Conservation (phyloP, 2,329 filamentous ascomycete genomes). For the Diaporthe nobilis region DNA sequence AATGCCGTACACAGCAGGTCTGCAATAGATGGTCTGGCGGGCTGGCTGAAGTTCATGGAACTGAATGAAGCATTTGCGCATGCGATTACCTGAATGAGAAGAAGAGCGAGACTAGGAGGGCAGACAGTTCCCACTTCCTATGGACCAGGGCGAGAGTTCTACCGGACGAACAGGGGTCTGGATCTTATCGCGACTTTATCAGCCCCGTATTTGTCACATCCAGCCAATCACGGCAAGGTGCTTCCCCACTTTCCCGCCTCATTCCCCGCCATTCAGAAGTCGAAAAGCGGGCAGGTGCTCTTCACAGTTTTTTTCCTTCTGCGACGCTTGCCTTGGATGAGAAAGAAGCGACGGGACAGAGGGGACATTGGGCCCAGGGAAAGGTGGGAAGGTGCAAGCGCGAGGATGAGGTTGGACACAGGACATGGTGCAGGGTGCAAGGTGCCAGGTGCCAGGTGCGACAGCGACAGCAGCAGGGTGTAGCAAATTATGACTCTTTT, state of each 20-base stretch:
- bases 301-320: slow-evolving; percentile 33
- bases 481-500: slow-evolving; percentile 3
- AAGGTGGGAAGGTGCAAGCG: slow-evolving; percentile 21
- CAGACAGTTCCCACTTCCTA: neutral
- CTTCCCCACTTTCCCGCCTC: slow-evolving; percentile 34
- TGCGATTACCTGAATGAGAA: slow-evolving; percentile 9
- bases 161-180: slow-evolving; percentile 17
- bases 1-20: neutral
- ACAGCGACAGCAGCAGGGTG: neutral
- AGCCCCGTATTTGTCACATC: slow-evolving; percentile 25
- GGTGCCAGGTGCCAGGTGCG: neutral
- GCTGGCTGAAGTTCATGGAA: neutral
- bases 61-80: slow-evolving; percentile 9
- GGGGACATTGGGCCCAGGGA: neutral
- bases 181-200: slow-evolving; percentile 35
- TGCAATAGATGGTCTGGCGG: neutral
- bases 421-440: neutral
- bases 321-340: slow-evolving; percentile 22
- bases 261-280: slow-evolving; percentile 39
- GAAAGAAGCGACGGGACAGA: slow-evolving; percentile 16
- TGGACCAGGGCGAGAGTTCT: slow-evolving; percentile 7
- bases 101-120: slow-evolving; percentile 5
- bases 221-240: neutral
- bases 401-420: slow-evolving; percentile 9
- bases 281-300: slow-evolving; percentile 37